Conservation (phyloP, 352 stramenopile genomes). For the Pythium folliculosum region DNA sequence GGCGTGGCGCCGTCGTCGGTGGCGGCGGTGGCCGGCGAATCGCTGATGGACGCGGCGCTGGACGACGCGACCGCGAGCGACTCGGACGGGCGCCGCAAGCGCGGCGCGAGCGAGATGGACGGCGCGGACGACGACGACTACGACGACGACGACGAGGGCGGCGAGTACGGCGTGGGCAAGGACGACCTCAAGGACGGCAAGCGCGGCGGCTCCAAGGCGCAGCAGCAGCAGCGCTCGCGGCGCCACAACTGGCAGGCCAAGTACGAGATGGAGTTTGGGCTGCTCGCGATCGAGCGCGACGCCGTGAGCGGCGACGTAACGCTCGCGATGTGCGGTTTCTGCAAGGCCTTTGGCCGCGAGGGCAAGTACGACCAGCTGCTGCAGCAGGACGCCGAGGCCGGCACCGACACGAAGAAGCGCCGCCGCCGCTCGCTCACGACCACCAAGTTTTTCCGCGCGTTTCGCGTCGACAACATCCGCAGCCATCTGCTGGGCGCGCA, state of each 20-base stretch:
- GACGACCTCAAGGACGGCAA: conserved; percentile 40
- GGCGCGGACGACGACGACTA: conserved; percentile 40
- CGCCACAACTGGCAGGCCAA: conserved; percentile 82
- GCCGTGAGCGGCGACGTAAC: conserved; percentile 63
- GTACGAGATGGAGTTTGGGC: conserved; percentile 83
- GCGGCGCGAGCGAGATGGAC: conserved; percentile 31
- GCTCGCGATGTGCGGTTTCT: conserved; percentile 83
- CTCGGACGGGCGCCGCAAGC: conserved; percentile 39
- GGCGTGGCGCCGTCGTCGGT: background rate
- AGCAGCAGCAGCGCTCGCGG: conserved; percentile 39
- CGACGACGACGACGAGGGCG: conserved; percentile 45
- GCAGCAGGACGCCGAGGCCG: conserved; percentile 44
- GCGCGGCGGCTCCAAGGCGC: conserved; percentile 31
- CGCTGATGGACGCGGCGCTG: conserved; percentile 43
- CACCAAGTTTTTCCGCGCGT: conserved; percentile 87
- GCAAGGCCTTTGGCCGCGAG: conserved; percentile 82
- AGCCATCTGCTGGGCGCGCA: conserved; percentile 81
- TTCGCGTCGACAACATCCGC: conserved; percentile 86
- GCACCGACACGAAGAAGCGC: conserved; percentile 69
- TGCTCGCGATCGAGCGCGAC: conserved; percentile 72
- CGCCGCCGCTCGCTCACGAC: conserved; percentile 77
- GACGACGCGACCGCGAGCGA: conserved; percentile 37
- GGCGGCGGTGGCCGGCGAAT: conserved; percentile 17
- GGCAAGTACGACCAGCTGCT: conserved; percentile 74
- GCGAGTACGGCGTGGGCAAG: conserved; percentile 34